Conservation (phyloP, 306 rosid genomes). For the Trifolium repens region DNA sequence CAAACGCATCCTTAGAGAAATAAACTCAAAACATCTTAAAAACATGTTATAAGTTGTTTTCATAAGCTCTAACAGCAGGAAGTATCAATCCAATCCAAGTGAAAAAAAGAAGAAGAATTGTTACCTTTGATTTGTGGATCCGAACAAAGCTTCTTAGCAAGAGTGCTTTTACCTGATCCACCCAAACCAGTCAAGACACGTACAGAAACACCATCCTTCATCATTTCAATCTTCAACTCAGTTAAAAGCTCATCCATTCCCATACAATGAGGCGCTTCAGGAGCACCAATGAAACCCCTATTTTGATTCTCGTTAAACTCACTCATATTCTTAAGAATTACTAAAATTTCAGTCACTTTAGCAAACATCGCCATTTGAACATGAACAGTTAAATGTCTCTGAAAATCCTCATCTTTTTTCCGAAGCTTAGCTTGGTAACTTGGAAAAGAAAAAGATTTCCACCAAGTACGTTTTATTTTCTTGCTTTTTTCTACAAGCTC, state of each 20-base stretch:
- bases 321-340: background rate
- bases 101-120: too few relatives aligned
- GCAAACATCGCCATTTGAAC: background rate
- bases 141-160: conserved; percentile 61
- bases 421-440: conserved; percentile 20
- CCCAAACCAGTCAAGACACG: conserved; percentile 66
- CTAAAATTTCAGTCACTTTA: background rate
- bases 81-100: too few relatives aligned
- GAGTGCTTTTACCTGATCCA: conserved; percentile 68
- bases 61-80: too few relatives aligned
- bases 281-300: conserved; percentile 37
- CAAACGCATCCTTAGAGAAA: too few relatives aligned
- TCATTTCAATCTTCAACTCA: conserved; percentile 49
- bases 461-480: conserved; percentile 28
- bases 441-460: conserved; percentile 33
- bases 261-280: conserved; percentile 45
- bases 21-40: too few relatives aligned
- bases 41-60: too few relatives aligned
- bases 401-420: background rate
- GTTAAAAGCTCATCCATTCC: conserved; percentile 55
- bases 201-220: conserved; percentile 37
- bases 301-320: background rate
- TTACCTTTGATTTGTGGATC: conserved; percentile 49
- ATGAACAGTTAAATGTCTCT: background rate
- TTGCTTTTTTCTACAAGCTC: conserved; percentile 39